Percentiles rank a stretch among this genome's conserved stretches.
Conservation (phyloP, 202 grass and related monocot genomes). For the Panicum virgatum region DNA sequence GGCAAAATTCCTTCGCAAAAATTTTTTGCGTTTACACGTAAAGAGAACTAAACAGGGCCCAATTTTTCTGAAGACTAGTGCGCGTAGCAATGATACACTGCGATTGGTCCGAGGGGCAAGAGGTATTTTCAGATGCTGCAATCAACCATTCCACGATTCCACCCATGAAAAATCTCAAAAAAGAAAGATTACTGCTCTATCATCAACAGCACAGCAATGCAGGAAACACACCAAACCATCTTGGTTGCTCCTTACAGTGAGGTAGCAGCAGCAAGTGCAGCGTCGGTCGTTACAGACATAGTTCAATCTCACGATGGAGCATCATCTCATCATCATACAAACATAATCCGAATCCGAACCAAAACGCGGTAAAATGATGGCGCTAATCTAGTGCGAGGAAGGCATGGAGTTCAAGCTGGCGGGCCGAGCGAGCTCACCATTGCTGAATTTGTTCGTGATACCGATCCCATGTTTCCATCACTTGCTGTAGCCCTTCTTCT, state of each 20-base stretch:
- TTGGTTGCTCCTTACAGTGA: constrained; percentile 28
- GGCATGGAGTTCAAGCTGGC: constrained; percentile 26
- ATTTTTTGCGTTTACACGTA: too few relatives aligned
- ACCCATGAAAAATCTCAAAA: not conserved
- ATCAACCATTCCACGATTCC: not conserved
- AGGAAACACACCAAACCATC: constrained; percentile 27
- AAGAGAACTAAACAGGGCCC: too few relatives aligned
- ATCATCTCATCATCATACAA: constrained; percentile 47
- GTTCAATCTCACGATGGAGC: constrained; percentile 15
- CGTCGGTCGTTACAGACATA: constrained; percentile 20
- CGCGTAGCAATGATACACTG: not conserved
- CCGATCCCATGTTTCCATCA: constrained; percentile 16
- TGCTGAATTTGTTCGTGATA: not conserved
- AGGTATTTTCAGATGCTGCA: not conserved
- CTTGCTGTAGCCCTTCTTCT: constrained; percentile 69
- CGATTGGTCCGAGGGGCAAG: not conserved
- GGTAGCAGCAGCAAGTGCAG: not conserved
- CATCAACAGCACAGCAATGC: not conserved
- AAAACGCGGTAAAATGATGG: constrained; percentile 49
- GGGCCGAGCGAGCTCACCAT: constrained; percentile 32
- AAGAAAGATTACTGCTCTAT: not conserved
- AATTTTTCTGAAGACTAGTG: not conserved
- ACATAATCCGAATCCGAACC: constrained; percentile 39
- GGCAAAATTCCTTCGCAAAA: too few relatives aligned
- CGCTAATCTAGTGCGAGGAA: constrained; percentile 33